Conservation (phyloP, 768 basidiomycete species). For the Boletellus ananas region DNA sequence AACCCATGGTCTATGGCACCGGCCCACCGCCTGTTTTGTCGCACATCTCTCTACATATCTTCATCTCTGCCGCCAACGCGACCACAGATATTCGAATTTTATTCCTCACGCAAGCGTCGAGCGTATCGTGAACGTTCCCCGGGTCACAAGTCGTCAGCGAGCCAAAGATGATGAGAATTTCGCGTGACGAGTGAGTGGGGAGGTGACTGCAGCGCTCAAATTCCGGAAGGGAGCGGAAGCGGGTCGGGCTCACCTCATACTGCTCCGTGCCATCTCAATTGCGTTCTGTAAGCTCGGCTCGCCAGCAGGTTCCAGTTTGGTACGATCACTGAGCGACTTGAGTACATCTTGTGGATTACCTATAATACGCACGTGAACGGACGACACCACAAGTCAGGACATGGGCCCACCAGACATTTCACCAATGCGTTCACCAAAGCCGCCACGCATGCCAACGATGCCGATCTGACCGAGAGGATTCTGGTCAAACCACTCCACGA, state of each 20-base stretch:
- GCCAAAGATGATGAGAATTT: slow-evolving; percentile 91
- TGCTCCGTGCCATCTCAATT: slow-evolving; percentile 92
- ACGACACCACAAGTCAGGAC: background rate
- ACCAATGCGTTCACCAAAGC: slow-evolving; percentile 84
- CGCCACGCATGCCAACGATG: slow-evolving; percentile 87
- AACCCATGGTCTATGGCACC: background rate
- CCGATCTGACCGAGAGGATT: slow-evolving; percentile 98
- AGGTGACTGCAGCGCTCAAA: slow-evolving; percentile 62
- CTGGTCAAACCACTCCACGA: slow-evolving; percentile 98
- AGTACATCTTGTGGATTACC: slow-evolving; percentile 98
- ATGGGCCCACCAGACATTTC: slow-evolving; percentile 80
- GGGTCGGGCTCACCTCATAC: slow-evolving; percentile 68
- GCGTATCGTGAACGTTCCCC: slow-evolving; percentile 90
- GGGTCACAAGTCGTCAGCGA: slow-evolving; percentile 97
- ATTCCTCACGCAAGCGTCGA: slow-evolving; percentile 78
- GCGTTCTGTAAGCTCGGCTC: slow-evolving; percentile 97
- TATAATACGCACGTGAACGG: slow-evolving; percentile 28
- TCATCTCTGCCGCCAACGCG: slow-evolving; percentile 96
- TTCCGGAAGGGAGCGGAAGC: background rate
- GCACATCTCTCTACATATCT: slow-evolving; percentile 89
- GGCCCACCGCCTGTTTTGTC: slow-evolving; percentile 83
- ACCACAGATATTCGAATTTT: slow-evolving; percentile 91
- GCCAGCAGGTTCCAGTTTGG: slow-evolving; percentile 83
- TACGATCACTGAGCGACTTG: slow-evolving; percentile 76
- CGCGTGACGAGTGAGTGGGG: slow-evolving; percentile 95